phyloP scores from a whole-genome alignment of 768 basidiomycete species.

The Agrocybe pediades region DNA sequence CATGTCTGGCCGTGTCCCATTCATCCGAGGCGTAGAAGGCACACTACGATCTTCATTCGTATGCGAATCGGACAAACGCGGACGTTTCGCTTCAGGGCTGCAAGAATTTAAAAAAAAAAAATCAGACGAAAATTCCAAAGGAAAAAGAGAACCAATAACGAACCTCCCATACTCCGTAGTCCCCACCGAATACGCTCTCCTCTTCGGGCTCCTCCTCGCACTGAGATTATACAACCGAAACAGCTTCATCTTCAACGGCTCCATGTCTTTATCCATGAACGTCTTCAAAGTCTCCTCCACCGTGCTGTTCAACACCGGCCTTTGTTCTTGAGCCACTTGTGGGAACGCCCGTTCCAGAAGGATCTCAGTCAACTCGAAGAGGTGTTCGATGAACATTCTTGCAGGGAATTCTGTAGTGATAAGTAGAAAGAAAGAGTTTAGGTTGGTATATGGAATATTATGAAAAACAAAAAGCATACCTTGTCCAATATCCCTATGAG shows the following conservation, averaged over 20 bases:
- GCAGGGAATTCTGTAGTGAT: constrained; percentile 44
- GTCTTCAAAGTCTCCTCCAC: constrained; percentile 32
- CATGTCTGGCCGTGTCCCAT: constrained; percentile 24
- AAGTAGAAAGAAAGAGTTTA: background rate
- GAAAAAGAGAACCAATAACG: constrained; percentile 26
- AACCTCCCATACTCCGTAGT: constrained; percentile 41
- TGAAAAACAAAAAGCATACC: constrained; percentile 29
- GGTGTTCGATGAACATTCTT: constrained; percentile 48
- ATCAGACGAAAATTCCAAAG: background rate
- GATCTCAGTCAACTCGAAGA: constrained; percentile 42
- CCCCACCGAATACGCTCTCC: constrained; percentile 44
- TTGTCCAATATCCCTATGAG: constrained; percentile 45
- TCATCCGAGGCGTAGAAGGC: constrained; percentile 34
- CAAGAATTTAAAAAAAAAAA: background rate
- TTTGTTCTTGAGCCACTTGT: constrained; percentile 10
- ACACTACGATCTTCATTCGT: constrained; percentile 33
- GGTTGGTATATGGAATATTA: background rate
- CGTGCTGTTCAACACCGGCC: constrained; percentile 28
- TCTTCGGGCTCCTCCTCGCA: constrained; percentile 47
- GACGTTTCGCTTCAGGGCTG: constrained; percentile 41
- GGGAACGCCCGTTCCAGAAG: constrained; percentile 25
- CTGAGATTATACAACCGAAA: constrained; percentile 39
- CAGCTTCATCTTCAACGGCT: constrained; percentile 38
- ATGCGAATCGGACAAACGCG: constrained; percentile 40
- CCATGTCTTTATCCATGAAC: constrained; percentile 31